Percentiles rank a stretch among this genome's conserved stretches.
phyloP scores from a whole-genome alignment of 164 flowering plant genomes.

The Vitis riparia region DNA sequence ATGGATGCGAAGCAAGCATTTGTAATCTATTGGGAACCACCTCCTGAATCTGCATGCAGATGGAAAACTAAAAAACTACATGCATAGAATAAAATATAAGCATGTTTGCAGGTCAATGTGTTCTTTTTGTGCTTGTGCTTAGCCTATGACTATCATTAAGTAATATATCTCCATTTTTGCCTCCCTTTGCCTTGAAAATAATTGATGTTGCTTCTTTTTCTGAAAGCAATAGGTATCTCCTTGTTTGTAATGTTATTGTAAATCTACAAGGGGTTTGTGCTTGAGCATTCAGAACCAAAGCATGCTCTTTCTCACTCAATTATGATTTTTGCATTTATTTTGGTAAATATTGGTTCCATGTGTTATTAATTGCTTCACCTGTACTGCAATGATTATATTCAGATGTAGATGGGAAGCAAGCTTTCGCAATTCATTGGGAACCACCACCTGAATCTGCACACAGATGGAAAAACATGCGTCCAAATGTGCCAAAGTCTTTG shows the following conservation, averaged over 20 bases:
- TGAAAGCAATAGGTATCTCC: neutral
- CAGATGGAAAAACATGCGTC: slow-evolving; percentile 68
- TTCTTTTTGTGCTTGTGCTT: neutral
- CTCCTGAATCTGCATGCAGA: slow-evolving; percentile 70
- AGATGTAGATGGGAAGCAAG: slow-evolving; percentile 76
- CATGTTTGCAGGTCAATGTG: neutral
- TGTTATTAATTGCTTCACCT: slow-evolving; percentile 1
- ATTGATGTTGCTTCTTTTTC: neutral
- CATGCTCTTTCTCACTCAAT: neutral
- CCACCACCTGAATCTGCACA: slow-evolving; percentile 79
- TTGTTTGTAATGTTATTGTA: neutral
- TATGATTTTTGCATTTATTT: neutral
- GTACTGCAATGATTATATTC: slow-evolving; percentile 21
- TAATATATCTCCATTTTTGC: neutral
- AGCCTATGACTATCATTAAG: neutral
- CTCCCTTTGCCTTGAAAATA: neutral
- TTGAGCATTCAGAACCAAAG: neutral
- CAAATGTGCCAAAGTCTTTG: slow-evolving; percentile 71
- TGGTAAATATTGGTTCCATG: neutral
- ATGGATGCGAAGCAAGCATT: slow-evolving; percentile 71
- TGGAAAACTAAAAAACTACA: slow-evolving; percentile 40
- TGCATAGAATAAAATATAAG: neutral
- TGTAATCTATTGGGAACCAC: slow-evolving; percentile 92
- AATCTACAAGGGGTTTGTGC: neutral
- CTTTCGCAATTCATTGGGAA: slow-evolving; percentile 88